A percentile compares a stretch with the other conserved stretches of the same genome.
Conservation (phyloP, 768 basidiomycete genomes). For the Amyloporia xantha region DNA sequence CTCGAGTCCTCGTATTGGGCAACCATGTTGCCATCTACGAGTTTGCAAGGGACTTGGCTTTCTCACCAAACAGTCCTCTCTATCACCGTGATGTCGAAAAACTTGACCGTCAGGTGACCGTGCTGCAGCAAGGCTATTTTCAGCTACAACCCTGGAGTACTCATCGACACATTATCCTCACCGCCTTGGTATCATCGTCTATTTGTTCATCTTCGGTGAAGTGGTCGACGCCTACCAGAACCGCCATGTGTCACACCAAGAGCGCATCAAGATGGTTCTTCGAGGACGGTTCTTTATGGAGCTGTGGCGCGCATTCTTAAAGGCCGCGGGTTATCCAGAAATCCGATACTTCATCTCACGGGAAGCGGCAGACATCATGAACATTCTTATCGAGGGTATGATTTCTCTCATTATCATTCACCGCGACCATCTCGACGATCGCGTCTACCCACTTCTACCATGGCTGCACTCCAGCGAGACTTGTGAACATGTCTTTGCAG, state of each 20-base stretch:
- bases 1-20: too few relatives aligned
- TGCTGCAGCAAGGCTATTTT: slow-evolving; percentile 35
- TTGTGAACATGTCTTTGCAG: slow-evolving; percentile 27
- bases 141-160: slow-evolving; percentile 24
- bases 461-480: slow-evolving; percentile 28
- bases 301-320: slow-evolving; percentile 19
- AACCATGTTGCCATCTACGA: too few relatives aligned
- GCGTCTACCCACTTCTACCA: slow-evolving; percentile 18
- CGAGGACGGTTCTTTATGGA: slow-evolving; percentile 20
- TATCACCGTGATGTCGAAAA: slow-evolving; percentile 34
- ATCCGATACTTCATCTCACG: slow-evolving; percentile 26
- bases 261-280: slow-evolving; percentile 19
- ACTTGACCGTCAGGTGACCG: slow-evolving; percentile 37
- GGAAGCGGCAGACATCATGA: slow-evolving; percentile 27
- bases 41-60: too few relatives aligned
- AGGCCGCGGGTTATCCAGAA: slow-evolving; percentile 16
- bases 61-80: too few relatives aligned
- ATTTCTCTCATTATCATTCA: slow-evolving; percentile 27
- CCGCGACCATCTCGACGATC: slow-evolving; percentile 24
- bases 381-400: slow-evolving; percentile 26
- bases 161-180: slow-evolving; percentile 22
- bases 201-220: slow-evolving; percentile 23
- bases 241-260: slow-evolving; percentile 16
- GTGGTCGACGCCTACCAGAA: slow-evolving; percentile 22
- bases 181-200: slow-evolving; percentile 23